Conservation (phyloP, 2,329 filamentous ascomycete genomes). For the Diaporthe citriasiana region DNA sequence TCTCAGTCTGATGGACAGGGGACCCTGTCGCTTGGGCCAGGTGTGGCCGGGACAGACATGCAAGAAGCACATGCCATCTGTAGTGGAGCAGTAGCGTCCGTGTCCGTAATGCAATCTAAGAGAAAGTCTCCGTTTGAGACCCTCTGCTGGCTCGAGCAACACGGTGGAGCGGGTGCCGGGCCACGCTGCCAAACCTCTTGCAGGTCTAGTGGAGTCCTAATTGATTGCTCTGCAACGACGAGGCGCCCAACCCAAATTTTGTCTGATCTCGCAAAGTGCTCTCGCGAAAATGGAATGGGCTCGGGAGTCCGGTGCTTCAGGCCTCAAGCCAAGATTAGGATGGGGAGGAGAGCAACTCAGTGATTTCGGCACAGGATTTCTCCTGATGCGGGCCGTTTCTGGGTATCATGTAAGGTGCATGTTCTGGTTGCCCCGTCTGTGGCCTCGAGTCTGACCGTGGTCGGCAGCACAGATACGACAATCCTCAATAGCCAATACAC, state of each 20-base stretch:
- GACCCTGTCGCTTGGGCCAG: constrained; percentile 26
- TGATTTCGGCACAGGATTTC: constrained; percentile 28
- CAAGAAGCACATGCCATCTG: constrained; percentile 40
- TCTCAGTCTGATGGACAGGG: constrained; percentile 29
- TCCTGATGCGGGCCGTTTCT: constrained; percentile 15
- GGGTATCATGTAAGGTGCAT: constrained; percentile 22
- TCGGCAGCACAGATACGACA: constrained; percentile 26
- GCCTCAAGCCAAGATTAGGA: constrained; percentile 31
- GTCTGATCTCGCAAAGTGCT: constrained; percentile 23
- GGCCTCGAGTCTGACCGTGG: constrained; percentile 9
- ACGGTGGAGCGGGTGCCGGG: constrained; percentile 10
- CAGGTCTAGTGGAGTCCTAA: constrained; percentile 32
- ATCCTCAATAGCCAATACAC: constrained; percentile 11
- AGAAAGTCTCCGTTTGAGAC: constrained; percentile 43
- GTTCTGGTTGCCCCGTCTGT: constrained; percentile 6
- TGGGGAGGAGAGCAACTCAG: not conserved
- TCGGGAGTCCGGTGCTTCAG: constrained; percentile 23
- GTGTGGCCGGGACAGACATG: constrained; percentile 36
- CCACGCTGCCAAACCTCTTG: constrained; percentile 36
- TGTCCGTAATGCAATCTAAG: constrained; percentile 42
- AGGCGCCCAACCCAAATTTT: constrained; percentile 41
- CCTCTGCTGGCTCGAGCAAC: constrained; percentile 15
- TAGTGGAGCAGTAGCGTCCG: constrained; percentile 42
- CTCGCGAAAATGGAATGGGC: constrained; percentile 8
- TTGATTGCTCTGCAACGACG: constrained; percentile 41